Evolutionary conservation across 768 basidiomycete species (phyloP).

Genomic region (Gelatoporia subvermispora): DNA sequence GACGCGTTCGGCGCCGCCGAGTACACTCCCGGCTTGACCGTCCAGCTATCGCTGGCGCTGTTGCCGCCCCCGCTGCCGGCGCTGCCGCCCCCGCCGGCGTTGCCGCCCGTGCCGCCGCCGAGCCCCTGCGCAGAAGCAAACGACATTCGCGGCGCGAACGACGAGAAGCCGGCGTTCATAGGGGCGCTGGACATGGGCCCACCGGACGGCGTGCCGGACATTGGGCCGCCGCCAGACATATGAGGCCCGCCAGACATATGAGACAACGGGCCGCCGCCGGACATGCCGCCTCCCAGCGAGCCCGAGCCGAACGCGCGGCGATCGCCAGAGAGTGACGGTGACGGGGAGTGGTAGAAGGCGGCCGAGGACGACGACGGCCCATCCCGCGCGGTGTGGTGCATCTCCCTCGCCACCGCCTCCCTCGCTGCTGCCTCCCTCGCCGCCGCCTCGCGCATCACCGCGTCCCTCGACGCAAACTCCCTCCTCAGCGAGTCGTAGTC

Average conservation of each 20-base stretch:
- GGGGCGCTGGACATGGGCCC: conserved; percentile 8
- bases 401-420: not conserved
- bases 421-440: conserved; percentile 7
- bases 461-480: conserved; percentile 12
- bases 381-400: not conserved
- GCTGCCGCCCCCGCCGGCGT: conserved; percentile 11
- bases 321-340: conserved; percentile 18
- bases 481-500: conserved; percentile 11
- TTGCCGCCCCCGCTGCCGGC: not conserved
- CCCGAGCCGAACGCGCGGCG: conserved; percentile 7
- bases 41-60: conserved; percentile 9
- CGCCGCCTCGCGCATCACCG: conserved; percentile 4
- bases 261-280: no score
- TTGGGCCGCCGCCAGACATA: no score
- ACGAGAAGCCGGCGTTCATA: conserved; percentile 15
- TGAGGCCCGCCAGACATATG: no score
- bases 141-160: conserved; percentile 18
- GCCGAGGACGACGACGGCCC: not conserved
- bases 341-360: conserved; percentile 17
- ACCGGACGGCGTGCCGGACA: no score
- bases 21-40: conserved; percentile 10
- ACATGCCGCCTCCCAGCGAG: conserved; percentile 2
- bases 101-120: conserved; percentile 9
- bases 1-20: conserved; percentile 13
- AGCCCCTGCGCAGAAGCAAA: conserved; percentile 13